phyloP scores from a whole-genome alignment of 768 basidiomycete species.

The Galerina marginata region DNA sequence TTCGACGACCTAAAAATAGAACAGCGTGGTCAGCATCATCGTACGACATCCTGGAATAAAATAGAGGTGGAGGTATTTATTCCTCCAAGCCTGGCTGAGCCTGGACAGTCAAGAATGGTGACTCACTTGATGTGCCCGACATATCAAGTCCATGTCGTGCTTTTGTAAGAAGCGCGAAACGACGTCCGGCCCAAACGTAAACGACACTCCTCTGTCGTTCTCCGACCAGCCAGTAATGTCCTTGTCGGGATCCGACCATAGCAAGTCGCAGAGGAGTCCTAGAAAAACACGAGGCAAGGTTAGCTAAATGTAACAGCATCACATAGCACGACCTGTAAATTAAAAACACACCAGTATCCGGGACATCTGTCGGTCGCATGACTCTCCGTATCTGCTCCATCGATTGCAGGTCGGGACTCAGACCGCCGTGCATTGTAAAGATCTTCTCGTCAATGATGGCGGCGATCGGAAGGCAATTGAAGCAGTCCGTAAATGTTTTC shows the following conservation, averaged over 20 bases:
- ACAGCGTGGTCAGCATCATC: too few species aligned
- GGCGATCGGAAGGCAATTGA: constrained; percentile 98
- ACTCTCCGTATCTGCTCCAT: constrained; percentile 99
- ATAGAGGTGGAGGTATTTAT: neutral
- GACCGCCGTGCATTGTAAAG: constrained; percentile 98
- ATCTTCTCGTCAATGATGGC: constrained; percentile 99
- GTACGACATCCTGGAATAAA: neutral
- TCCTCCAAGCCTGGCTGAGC: too few species aligned
- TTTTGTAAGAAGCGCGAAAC: constrained; percentile 98
- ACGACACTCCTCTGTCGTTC: constrained; percentile 98
- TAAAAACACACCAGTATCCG: constrained; percentile 82
- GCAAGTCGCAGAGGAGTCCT: constrained; percentile 94
- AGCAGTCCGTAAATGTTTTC: constrained; percentile 99
- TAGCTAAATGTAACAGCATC: constrained; percentile 1
- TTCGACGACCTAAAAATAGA: constrained; percentile 79
- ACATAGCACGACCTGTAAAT: neutral
- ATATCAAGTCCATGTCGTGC: constrained; percentile 99
- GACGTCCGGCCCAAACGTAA: constrained; percentile 98
- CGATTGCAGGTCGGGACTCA: constrained; percentile 96
- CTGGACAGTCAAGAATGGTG: too few species aligned
- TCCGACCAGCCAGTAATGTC: constrained; percentile 99
- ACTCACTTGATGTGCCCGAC: constrained; percentile 94
- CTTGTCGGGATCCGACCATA: constrained; percentile 99
- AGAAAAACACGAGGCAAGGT: neutral
- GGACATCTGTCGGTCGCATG: constrained; percentile 98